Base-by-base conservation (phyloP, 176 grass and related monocot species). In the Avena eriantha region DNA sequence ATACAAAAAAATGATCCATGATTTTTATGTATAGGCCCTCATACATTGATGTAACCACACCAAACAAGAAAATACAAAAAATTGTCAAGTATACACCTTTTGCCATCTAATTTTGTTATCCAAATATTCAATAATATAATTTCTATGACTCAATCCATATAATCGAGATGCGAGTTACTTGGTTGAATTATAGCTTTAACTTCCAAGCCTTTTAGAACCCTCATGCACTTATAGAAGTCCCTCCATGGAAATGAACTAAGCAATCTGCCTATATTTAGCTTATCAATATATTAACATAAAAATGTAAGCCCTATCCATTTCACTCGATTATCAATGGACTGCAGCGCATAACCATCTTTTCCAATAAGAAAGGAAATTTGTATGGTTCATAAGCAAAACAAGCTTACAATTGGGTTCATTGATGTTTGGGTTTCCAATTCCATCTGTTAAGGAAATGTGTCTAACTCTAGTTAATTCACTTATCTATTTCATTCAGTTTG, bases 1-100 rank as follows among this genome's bases (percentile, higher is more conserved):
- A 87, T 51, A 54, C 7, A 68, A 39, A 54, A 82, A 65, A 80
- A 14, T 6, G 23, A 49, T 21, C 65, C 55, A 87, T 85, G 26
- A 80, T 67, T 59, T 22, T 1, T 58, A 57, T 41, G 46, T 67
- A 50, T 60, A 80, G 1, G 35, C 57, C 21, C 3, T 56, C 22
- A 3, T 82, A 41, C 17, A 60, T 34, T 77, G 26, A 54, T 55
- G 26, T 33, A 34, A 77, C 10, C 49, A 55, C 4, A 12, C 48
- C 47, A 76, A 51, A 76, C 53, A 51, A 1, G 49, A 3, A 87
- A 53, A 41, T 24, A 31, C 6, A 82, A 18, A 2, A 46, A 21
- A 53, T 51, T 82, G 15, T 41, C 29, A 61, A 86, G 43, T 4
- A 53, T 41, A 70, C 7, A 23, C 9, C 55, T 23, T 61, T 63